Evolutionary conservation across 2,329 filamentous ascomycete genomes (phyloP).

Genomic region (Aspergillus sp.): DNA sequence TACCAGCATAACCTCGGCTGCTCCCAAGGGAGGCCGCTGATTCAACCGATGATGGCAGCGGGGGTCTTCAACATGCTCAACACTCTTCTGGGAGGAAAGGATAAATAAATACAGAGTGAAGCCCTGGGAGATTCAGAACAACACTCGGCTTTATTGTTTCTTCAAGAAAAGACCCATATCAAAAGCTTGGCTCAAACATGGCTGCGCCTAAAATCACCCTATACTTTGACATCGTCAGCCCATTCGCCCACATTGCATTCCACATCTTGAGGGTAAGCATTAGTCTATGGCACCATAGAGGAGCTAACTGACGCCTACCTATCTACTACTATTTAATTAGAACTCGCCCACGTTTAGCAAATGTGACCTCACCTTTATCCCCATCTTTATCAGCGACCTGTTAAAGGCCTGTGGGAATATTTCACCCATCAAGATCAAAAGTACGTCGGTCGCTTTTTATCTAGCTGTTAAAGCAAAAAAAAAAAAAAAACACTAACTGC

Average conservation of each 20-base stretch:
- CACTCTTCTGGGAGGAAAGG: neutral
- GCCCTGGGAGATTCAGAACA: neutral
- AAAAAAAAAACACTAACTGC: neutral
- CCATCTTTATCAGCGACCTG: constrained; percentile 63
- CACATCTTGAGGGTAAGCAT: constrained; percentile 56
- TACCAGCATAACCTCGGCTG: constrained; percentile 16
- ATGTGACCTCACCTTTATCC: constrained; percentile 61
- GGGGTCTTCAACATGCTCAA: neutral
- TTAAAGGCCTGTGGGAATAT: constrained; percentile 61
- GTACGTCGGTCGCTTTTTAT: constrained; percentile 39
- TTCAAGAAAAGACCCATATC: neutral
- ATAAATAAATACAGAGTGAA: constrained; percentile 2
- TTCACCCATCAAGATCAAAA: constrained; percentile 61
- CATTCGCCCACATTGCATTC: constrained; percentile 65
- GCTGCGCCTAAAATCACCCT: constrained; percentile 57
- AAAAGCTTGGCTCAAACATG: constrained; percentile 39
- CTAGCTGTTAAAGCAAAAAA: neutral
- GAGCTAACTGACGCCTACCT: neutral
- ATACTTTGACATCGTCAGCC: constrained; percentile 63
- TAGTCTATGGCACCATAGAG: constrained; percentile 2
- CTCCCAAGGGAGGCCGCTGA: neutral
- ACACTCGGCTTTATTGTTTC: neutral
- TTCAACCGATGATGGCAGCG: constrained; percentile 7
- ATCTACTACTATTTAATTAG: constrained; percentile 37
- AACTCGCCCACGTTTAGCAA: constrained; percentile 60